Conservation (phyloP, 768 basidiomycete genomes). For the Kwoniella pini region DNA sequence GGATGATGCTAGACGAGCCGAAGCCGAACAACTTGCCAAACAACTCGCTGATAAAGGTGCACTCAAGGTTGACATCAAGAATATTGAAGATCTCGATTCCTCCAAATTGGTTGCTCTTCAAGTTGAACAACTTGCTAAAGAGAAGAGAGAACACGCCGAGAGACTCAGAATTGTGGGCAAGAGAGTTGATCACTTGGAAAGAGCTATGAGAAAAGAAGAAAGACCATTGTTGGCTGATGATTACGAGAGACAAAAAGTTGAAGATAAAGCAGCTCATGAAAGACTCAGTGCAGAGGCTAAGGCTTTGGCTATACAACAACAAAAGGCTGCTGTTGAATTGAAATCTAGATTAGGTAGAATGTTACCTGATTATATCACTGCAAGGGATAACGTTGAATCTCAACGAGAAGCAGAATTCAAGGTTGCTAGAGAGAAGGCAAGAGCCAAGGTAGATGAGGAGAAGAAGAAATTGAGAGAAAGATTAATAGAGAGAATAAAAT, state of each 20-base stretch:
- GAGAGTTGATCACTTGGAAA: conserved; percentile 91
- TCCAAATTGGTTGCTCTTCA: conserved; percentile 84
- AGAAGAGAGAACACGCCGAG: conserved; percentile 83
- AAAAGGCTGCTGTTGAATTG: conserved; percentile 68
- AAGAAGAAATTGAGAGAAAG: conserved; percentile 69
- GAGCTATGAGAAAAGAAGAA: conserved; percentile 91
- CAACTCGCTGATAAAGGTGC: conserved; percentile 74
- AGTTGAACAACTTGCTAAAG: conserved; percentile 93
- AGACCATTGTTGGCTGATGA: conserved; percentile 79
- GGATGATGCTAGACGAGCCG: conserved; percentile 73
- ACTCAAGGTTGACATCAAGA: conserved; percentile 69
- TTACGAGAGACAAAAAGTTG: conserved; percentile 79
- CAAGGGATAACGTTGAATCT: conserved; percentile 62
- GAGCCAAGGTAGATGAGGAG: conserved; percentile 76
- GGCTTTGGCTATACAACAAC: conserved; percentile 62
- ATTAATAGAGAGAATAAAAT: conserved; percentile 65
- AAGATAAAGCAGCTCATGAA: conserved; percentile 72
- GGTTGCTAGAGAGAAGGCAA: conserved; percentile 62
- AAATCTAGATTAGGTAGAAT: conserved; percentile 76
- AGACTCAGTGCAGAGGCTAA: conserved; percentile 62
- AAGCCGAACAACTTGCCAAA: conserved; percentile 85
- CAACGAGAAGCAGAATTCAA: conserved; percentile 69
- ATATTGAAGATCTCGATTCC: conserved; percentile 80
- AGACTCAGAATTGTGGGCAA: conserved; percentile 79
- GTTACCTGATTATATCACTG: conserved; percentile 66